These are phyloP conservation scores for Amoebophrya sp. DNA, from an alignment of 169 alveolate species.

Conservation along the genomic window DNA sequence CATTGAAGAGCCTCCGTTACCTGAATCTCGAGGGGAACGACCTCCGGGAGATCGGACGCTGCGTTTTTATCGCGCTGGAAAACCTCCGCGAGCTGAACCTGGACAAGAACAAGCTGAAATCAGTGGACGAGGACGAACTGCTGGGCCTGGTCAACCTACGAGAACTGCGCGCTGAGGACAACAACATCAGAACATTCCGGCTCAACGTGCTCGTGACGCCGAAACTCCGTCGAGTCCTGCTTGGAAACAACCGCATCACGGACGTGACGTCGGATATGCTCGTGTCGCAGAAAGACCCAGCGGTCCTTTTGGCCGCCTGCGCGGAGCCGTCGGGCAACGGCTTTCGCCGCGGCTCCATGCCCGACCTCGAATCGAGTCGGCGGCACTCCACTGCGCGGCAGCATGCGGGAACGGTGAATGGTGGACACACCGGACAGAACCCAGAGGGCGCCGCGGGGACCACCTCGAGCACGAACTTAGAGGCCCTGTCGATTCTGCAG, in stretches of 20 bases:
- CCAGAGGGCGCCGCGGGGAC: no score
- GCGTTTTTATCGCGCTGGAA: constrained; percentile 30
- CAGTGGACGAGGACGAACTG: constrained; percentile 29
- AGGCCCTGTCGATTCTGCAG: neutral
- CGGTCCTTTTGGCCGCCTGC: no score
- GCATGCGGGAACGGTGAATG: no score
- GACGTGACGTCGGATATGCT: neutral
- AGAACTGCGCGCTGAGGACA: constrained; percentile 6
- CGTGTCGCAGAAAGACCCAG: neutral
- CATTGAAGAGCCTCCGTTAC: constrained; percentile 40
- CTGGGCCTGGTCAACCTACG: neutral
- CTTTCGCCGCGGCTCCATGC: no score
- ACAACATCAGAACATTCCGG: neutral
- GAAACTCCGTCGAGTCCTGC: neutral
- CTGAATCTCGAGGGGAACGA: constrained; percentile 48
- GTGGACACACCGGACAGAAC: no score
- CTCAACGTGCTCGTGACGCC: neutral
- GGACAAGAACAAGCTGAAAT: constrained; percentile 39
- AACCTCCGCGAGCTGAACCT: constrained; percentile 46
- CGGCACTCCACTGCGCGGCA: no score
- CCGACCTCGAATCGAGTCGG: no score
- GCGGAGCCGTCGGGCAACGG: no score
- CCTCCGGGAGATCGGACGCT: constrained; percentile 28
- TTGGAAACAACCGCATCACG: neutral
- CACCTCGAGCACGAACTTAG: no score